Evolutionary conservation across 495 filamentous ascomycete genomes (phyloP).

Genomic region (Aspergillus baeticus): DNA sequence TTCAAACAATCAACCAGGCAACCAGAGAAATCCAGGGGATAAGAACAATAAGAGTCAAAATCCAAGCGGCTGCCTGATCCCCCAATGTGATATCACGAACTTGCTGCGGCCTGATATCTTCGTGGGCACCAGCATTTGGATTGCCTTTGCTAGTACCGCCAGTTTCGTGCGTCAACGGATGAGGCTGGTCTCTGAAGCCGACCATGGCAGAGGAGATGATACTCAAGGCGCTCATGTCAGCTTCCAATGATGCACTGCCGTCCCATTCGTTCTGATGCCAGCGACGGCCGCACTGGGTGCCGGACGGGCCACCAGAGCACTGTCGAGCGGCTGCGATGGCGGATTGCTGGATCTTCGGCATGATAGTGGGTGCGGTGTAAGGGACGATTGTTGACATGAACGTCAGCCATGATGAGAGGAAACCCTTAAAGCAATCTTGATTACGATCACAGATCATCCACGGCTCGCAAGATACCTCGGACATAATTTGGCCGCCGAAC

Average conservation of each 20-base stretch:
- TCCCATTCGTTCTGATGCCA: constrained; percentile 52
- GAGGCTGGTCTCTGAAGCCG: constrained; percentile 35
- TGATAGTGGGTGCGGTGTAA: constrained; percentile 53
- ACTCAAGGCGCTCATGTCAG: constrained; percentile 61
- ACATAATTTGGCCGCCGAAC: constrained; percentile 53
- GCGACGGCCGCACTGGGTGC: constrained; percentile 48
- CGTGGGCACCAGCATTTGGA: constrained; percentile 51
- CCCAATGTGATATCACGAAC: constrained; percentile 47
- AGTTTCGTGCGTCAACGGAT: constrained; percentile 53
- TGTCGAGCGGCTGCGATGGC: constrained; percentile 59
- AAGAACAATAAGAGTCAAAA: constrained; percentile 60
- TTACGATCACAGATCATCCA: constrained; percentile 66
- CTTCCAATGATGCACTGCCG: constrained; percentile 48
- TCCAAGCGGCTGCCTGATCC: constrained; percentile 63
- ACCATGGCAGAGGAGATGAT: constrained; percentile 55
- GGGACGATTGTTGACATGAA: constrained; percentile 66
- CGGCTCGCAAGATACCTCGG: constrained; percentile 70
- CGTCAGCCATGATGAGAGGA: constrained; percentile 69
- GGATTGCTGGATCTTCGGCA: constrained; percentile 53
- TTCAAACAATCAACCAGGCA: constrained; percentile 24
- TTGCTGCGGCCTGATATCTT: constrained; percentile 21
- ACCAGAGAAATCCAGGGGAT: constrained; percentile 50
- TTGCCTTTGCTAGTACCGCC: constrained; percentile 69
- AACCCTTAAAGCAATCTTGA: constrained; percentile 73
- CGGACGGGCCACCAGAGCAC: constrained; percentile 54